A percentile compares a stretch with the other conserved stretches of the same genome.
phyloP scores from a whole-genome alignment of 441 rosid species.

The Manihot esculenta region DNA sequence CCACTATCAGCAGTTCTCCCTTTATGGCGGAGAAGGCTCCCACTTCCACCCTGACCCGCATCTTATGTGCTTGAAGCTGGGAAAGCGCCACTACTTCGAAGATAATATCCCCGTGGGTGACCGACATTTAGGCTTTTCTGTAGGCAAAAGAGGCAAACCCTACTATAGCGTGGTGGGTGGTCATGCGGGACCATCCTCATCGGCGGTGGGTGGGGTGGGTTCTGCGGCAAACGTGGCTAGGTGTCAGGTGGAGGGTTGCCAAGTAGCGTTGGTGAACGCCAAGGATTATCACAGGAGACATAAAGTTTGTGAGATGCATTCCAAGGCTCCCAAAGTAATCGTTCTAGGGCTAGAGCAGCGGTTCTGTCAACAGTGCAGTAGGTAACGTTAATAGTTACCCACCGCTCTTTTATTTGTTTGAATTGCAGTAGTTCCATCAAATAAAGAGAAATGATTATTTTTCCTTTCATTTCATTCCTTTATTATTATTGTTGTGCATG shows the following conservation, averaged over 20 bases:
- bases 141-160: constrained; percentile 41
- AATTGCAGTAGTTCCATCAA: too few species aligned
- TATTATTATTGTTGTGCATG: background rate
- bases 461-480: background rate
- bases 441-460: too few species aligned
- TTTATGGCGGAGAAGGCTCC: constrained; percentile 33
- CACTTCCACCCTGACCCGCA: constrained; percentile 45
- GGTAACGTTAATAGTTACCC: constrained; percentile 33
- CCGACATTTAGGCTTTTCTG: constrained; percentile 16
- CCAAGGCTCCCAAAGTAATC: constrained; percentile 65
- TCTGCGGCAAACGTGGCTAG: constrained; percentile 38
- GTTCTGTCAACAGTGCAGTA: constrained; percentile 92
- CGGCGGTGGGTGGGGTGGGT: constrained; percentile 9
- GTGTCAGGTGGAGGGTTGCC: constrained; percentile 84
- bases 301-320: constrained; percentile 73
- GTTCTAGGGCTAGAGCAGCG: constrained; percentile 72
- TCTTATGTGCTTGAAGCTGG: constrained; percentile 50
- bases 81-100: constrained; percentile 56
- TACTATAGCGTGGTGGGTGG: constrained; percentile 16
- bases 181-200: constrained; percentile 22
- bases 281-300: constrained; percentile 81
- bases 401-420: background rate
- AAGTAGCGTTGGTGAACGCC: constrained; percentile 50
- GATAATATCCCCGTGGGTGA: constrained; percentile 21
- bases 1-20: constrained; percentile 25